Evolutionary conservation across 169 alveolate genomes (phyloP).

Genomic region (Plasmodium billcollinsi): DNA sequence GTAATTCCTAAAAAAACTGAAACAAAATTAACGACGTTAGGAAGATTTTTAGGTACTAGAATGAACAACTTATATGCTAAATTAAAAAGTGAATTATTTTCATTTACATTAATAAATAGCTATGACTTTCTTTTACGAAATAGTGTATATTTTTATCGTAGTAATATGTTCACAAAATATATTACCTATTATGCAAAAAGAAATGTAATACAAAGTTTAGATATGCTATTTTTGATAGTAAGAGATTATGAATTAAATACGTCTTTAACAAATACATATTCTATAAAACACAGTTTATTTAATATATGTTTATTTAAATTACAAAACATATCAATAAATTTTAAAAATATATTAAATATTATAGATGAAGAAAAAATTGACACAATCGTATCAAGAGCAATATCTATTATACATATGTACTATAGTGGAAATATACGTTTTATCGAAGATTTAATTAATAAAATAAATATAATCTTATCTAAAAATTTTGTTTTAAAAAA

Average conservation of each 20-base stretch:
- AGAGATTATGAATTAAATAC: slow-evolving; percentile 25
- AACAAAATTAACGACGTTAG: too few relatives aligned
- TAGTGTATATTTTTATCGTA: slow-evolving; percentile 26
- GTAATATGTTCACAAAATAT: slow-evolving; percentile 7
- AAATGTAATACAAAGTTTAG: slow-evolving; percentile 56
- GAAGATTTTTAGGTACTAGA: slow-evolving; percentile 10
- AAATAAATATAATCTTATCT: slow-evolving; percentile 40
- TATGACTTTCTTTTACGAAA: slow-evolving; percentile 57
- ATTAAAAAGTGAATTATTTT: slow-evolving; percentile 28
- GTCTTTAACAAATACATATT: slow-evolving; percentile 32
- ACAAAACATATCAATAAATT: slow-evolving; percentile 33
- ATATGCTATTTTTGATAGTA: slow-evolving; percentile 43
- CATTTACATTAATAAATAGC: slow-evolving; percentile 35
- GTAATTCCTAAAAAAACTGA: too few relatives aligned
- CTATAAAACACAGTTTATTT: slow-evolving; percentile 51
- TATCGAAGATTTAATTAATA: slow-evolving; percentile 52
- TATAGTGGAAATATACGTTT: slow-evolving; percentile 49
- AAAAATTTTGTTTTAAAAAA: slow-evolving; percentile 48
- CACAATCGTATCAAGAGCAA: slow-evolving; percentile 9
- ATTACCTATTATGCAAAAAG: slow-evolving; percentile 57
- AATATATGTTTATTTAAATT: slow-evolving; percentile 52
- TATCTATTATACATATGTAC: slow-evolving; percentile 51
- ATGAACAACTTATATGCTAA: slow-evolving; percentile 29
- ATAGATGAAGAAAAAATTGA: slow-evolving; percentile 45
- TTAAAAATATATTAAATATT: slow-evolving; percentile 58